phyloP scores from a whole-genome alignment of 495 filamentous ascomycete species.

The Aspergillus campestris region DNA sequence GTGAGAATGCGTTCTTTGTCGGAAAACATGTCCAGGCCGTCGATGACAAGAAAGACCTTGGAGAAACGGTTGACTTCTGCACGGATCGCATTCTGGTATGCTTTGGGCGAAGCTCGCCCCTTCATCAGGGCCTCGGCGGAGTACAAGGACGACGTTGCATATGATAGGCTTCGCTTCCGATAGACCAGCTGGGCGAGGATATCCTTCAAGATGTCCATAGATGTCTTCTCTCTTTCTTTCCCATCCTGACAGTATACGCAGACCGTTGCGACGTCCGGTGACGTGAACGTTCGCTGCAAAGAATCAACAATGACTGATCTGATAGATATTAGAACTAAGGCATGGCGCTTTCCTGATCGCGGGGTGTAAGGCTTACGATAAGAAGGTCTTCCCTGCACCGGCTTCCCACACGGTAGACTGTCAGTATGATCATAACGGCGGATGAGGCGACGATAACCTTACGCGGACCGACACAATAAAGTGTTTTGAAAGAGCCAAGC shows the following conservation, averaged over 20 bases:
- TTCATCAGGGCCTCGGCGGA: slow-evolving; percentile 12
- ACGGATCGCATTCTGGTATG: slow-evolving; percentile 27
- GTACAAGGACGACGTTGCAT: slow-evolving; percentile 17
- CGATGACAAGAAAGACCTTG: slow-evolving; percentile 23
- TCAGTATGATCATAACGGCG: neutral
- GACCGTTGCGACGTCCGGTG: slow-evolving; percentile 23
- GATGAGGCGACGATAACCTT: slow-evolving; percentile 2
- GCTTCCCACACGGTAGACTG: slow-evolving; percentile 10
- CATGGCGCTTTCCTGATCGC: too few species aligned
- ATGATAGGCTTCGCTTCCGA: slow-evolving; percentile 16
- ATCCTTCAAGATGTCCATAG: slow-evolving; percentile 14
- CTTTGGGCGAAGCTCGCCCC: slow-evolving; percentile 19
- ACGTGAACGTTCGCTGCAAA: slow-evolving; percentile 23
- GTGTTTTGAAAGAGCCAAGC: slow-evolving; percentile 15
- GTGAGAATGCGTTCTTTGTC: slow-evolving; percentile 26
- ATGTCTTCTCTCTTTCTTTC: slow-evolving; percentile 10
- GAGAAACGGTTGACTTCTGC: slow-evolving; percentile 28
- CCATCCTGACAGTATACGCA: slow-evolving; percentile 28
- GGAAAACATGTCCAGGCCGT: slow-evolving; percentile 20
- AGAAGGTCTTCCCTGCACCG: slow-evolving; percentile 29
- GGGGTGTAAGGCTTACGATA: slow-evolving; percentile 14
- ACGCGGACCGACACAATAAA: slow-evolving; percentile 28
- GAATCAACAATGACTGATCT: slow-evolving; percentile 24
- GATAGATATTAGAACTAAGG: too few species aligned
- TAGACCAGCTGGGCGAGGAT: slow-evolving; percentile 29